A percentile compares a stretch with the other conserved stretches of the same genome.
Evolutionary conservation across 768 basidiomycete genomes (phyloP).

Genomic region (Rhizopogon salebrosus): DNA sequence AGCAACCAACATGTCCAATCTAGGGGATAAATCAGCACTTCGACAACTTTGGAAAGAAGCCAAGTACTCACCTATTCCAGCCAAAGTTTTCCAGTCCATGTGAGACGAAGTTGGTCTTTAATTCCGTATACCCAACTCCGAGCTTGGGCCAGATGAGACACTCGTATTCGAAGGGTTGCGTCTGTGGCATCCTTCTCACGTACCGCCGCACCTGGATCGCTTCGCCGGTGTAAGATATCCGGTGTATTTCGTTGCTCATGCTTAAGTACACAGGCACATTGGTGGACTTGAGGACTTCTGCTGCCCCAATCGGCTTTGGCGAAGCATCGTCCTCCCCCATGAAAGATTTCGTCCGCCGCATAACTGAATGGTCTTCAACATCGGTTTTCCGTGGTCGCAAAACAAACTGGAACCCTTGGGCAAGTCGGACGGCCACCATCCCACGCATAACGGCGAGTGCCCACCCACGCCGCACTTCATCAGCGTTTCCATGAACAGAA

Average conservation of each 20-base stretch:
- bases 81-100: slow-evolving; percentile 80
- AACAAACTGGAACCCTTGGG: slow-evolving; percentile 94
- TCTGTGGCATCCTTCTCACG: slow-evolving; percentile 65
- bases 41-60: neutral
- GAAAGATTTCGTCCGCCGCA: slow-evolving; percentile 54
- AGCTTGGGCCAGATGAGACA: slow-evolving; percentile 94
- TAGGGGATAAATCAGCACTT: slow-evolving; percentile 21
- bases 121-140: slow-evolving; percentile 81
- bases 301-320: slow-evolving; percentile 57
- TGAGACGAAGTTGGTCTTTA: slow-evolving; percentile 66
- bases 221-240: slow-evolving; percentile 88
- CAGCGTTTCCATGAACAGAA: slow-evolving; percentile 37
- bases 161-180: slow-evolving; percentile 67
- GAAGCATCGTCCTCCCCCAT: slow-evolving; percentile 47
- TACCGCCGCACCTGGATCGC: slow-evolving; percentile 85
- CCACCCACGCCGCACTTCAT: slow-evolving; percentile 64
- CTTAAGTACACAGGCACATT: slow-evolving; percentile 81
- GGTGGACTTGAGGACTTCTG: slow-evolving; percentile 56
- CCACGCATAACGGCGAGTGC: slow-evolving; percentile 82
- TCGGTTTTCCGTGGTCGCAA: slow-evolving; percentile 38
- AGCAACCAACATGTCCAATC: slow-evolving; percentile 80
- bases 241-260: slow-evolving; percentile 94
- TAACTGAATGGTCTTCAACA: slow-evolving; percentile 27
- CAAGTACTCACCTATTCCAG: slow-evolving; percentile 67
- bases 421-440: slow-evolving; percentile 88